A percentile compares a stretch with the other conserved stretches of the same genome.
phyloP scores from a whole-genome alignment of 2,329 filamentous ascomycete genomes.

The Bisporella sp. region DNA sequence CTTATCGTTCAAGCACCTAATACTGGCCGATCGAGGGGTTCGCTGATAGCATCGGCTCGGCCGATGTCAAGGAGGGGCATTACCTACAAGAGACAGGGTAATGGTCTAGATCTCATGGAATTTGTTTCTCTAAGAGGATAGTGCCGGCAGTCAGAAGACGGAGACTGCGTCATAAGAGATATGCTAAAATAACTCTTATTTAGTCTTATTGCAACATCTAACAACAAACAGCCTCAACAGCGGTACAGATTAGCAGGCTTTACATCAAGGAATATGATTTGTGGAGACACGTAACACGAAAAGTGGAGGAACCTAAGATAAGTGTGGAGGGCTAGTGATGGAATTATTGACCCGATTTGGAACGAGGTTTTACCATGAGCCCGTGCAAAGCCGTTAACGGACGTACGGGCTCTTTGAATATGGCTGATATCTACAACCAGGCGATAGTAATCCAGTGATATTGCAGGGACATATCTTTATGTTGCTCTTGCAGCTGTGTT shows the following conservation, averaged over 20 bases:
- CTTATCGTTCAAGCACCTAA: constrained; percentile 17
- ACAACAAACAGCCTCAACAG: too few species aligned
- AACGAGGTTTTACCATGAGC: not conserved
- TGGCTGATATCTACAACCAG: too few species aligned
- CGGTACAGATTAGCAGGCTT: constrained; percentile 17
- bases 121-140: constrained; percentile 36
- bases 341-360: constrained; percentile 27
- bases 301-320: constrained; percentile 22
- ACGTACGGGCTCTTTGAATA: too few species aligned
- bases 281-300: constrained; percentile 24
- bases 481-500: too few species aligned
- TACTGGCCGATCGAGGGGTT: constrained; percentile 11
- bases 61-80: constrained; percentile 10
- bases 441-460: too few species aligned
- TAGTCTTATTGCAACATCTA: too few species aligned
- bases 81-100: constrained; percentile 12
- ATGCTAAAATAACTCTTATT: too few species aligned
- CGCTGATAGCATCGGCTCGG: constrained; percentile 10
- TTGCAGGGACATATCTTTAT: too few species aligned
- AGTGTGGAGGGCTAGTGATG: constrained; percentile 28
- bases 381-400: too few species aligned
- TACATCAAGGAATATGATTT: constrained; percentile 13
- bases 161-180: constrained; percentile 3
- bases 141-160: constrained; percentile 10
- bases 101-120: constrained; percentile 29